Percentiles rank a stretch among this genome's conserved stretches.
These are phyloP conservation scores for Chamaecrista fasciculata DNA, from an alignment of 306 rosid species.

Conservation along the genomic window DNA sequence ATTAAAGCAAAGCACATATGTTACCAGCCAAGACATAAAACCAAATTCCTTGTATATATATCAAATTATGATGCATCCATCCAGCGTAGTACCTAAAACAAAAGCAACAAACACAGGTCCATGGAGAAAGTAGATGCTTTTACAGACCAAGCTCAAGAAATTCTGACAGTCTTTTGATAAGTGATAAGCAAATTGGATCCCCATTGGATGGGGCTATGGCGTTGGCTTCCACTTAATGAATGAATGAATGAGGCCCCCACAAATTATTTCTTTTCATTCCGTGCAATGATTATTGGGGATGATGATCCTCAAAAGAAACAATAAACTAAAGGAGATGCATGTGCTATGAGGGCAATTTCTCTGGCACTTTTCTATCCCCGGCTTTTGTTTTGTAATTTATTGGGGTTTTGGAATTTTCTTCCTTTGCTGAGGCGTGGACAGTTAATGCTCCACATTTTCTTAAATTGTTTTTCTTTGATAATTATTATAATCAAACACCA, in stretches of 20 bases:
- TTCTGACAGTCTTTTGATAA: neutral
- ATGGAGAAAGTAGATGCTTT: neutral
- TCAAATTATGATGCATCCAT: no score
- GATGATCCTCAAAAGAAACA: conserved; percentile 50
- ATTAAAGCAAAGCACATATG: neutral
- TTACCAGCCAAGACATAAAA: neutral
- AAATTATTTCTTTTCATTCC: conserved; percentile 53
- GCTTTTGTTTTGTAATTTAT: conserved; percentile 42
- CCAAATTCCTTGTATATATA: neutral
- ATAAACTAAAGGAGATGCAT: conserved; percentile 50
- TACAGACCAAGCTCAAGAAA: neutral
- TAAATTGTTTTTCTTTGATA: conserved; percentile 18
- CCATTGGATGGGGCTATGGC: conserved; percentile 26
- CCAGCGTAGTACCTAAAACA: neutral
- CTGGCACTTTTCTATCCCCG: conserved; percentile 52
- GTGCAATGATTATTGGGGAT: conserved; percentile 60
- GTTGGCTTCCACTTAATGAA: conserved; percentile 50
- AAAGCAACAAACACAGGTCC: neutral
- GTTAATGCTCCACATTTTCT: conserved; percentile 45
- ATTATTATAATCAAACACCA: conserved; percentile 15
- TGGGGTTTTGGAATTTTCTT: conserved; percentile 43
- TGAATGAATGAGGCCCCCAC: conserved; percentile 45
- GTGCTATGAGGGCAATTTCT: conserved; percentile 61
- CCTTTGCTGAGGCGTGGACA: conserved; percentile 35
- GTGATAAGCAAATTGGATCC: neutral